phyloP scores from a whole-genome alignment of 768 basidiomycete species.

The Bullera alba region DNA sequence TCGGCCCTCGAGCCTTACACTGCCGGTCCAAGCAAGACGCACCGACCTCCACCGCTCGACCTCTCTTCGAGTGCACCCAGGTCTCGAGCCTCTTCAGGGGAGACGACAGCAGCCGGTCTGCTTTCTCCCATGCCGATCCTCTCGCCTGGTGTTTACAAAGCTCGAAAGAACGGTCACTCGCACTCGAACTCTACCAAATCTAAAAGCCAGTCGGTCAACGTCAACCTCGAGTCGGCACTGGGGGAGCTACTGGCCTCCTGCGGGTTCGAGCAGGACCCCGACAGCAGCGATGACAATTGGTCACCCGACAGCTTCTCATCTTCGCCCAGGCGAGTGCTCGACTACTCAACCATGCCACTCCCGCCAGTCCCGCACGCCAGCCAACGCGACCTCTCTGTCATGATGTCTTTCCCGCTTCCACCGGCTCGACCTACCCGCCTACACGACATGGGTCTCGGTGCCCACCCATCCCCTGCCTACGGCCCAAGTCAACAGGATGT shows the following conservation, averaged over 20 bases:
- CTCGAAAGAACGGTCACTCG: background rate
- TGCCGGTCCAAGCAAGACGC: background rate
- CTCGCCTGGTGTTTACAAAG: background rate
- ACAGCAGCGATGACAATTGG: background rate
- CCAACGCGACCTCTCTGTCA: background rate
- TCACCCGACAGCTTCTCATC: no score
- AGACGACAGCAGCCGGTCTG: no score
- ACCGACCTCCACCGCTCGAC: background rate
- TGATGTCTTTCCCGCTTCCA: background rate
- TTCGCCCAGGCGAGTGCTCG: no score
- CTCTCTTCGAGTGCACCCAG: no score
- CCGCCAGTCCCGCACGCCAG: background rate
- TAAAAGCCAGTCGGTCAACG: background rate
- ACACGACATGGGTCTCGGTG: background rate
- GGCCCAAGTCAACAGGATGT: background rate
- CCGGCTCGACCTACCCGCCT: background rate
- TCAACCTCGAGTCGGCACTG: constrained; percentile 2
- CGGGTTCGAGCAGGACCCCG: background rate
- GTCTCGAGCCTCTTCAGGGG: no score
- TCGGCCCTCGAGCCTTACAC: background rate
- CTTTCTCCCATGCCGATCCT: background rate
- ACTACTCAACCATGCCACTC: no score
- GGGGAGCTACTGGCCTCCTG: constrained; percentile 2
- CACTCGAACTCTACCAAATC: background rate
- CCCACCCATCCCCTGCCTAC: background rate